Conservation (phyloP, 768 basidiomycete genomes). For the Pleurotus djamor region DNA sequence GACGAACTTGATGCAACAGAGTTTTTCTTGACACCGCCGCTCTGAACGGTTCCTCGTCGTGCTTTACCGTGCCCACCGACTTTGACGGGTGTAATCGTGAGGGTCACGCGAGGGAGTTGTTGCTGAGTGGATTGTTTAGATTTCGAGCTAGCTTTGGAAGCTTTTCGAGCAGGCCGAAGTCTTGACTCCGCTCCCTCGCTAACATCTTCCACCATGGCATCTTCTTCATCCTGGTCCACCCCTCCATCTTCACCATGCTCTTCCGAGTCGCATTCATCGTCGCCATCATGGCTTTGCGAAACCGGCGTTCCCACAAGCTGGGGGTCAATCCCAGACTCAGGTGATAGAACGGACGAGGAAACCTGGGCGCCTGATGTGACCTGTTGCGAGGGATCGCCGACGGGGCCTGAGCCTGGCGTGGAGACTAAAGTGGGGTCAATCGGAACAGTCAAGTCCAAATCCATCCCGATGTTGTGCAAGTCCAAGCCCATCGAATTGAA, state of each 20-base stretch:
- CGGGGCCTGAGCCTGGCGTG: slow-evolving; percentile 2
- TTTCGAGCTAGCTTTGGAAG: slow-evolving; percentile 9
- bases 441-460: slow-evolving; percentile 2
- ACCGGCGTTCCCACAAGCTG: slow-evolving; percentile 72
- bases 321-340: slow-evolving; percentile 58
- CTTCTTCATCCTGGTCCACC: slow-evolving; percentile 30
- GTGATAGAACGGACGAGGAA: slow-evolving; percentile 60
- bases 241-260: slow-evolving; percentile 22
- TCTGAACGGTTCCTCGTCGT: slow-evolving; percentile 66
- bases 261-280: slow-evolving; percentile 20
- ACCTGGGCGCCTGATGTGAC: slow-evolving; percentile 52
- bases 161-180: slow-evolving; percentile 5
- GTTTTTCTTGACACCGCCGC: slow-evolving; percentile 73
- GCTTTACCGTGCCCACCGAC: slow-evolving; percentile 59
- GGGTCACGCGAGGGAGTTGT: slow-evolving; percentile 30
- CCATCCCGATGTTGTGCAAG: slow-evolving; percentile 10
- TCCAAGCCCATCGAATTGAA: slow-evolving; percentile 20
- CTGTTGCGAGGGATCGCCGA: slow-evolving; percentile 10
- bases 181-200: slow-evolving; percentile 19
- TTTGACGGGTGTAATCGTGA: slow-evolving; percentile 51
- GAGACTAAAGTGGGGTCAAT: slow-evolving; percentile 11
- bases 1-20: slow-evolving; percentile 13
- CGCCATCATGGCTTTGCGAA: slow-evolving; percentile 35
- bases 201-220: slow-evolving; percentile 16
- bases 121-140: slow-evolving; percentile 14